These are phyloP conservation scores for Myxozyma monticola DNA, from an alignment of 805 yeast genomes.

Conservation along the genomic window DNA sequence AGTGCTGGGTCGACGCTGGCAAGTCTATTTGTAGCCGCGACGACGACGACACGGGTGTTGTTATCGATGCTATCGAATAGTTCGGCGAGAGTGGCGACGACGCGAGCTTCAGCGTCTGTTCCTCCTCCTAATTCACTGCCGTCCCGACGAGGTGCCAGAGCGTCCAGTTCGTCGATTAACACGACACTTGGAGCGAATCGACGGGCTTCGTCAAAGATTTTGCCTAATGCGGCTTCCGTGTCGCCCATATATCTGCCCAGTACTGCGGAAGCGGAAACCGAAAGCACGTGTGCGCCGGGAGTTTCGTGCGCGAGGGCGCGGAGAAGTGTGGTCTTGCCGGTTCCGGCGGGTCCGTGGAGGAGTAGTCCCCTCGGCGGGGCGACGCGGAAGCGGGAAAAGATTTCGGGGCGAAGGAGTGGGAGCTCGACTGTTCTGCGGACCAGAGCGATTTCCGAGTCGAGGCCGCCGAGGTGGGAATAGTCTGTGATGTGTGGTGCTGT, in stretches of 20 bases:
- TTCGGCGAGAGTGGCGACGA: conserved; percentile 83
- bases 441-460: conserved; percentile 58
- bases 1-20: conserved; percentile 68
- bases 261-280: conserved; percentile 86
- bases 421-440: conserved; percentile 70
- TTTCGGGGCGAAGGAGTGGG: conserved; percentile 74
- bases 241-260: conserved; percentile 93
- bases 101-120: conserved; percentile 78
- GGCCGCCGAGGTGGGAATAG: conserved; percentile 75
- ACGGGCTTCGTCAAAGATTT: conserved; percentile 78
- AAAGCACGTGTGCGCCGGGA: conserved; percentile 72
- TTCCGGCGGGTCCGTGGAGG: conserved; percentile 95
- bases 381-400: conserved; percentile 82
- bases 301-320: conserved; percentile 74
- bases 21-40: conserved; percentile 74
- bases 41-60: conserved; percentile 50
- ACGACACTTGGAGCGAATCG: conserved; percentile 84
- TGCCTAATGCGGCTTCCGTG: conserved; percentile 82
- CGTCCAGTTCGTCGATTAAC: conserved; percentile 91
- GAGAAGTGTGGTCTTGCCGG: conserved; percentile 89
- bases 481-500: background rate
- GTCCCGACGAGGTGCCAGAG: conserved; percentile 80
- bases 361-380: conserved; percentile 92
- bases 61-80: conserved; percentile 73
- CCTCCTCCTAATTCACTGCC: conserved; percentile 71